Evolutionary conservation across 352 stramenopile species (phyloP).

Genomic region (Pilasporangium apinafurcum): DNA sequence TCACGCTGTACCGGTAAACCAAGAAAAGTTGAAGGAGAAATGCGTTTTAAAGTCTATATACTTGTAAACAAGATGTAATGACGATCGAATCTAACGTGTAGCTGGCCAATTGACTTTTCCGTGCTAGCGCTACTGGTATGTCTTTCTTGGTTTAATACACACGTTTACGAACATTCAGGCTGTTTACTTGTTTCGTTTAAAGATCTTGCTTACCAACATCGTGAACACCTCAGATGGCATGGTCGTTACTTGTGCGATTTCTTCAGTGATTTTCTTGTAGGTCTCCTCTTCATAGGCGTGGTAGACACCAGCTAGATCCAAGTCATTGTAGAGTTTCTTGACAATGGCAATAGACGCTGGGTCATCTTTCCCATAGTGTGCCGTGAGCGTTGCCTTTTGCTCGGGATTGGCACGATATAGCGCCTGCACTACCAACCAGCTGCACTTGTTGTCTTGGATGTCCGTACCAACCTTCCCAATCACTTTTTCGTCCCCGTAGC

Average conservation of each 20-base stretch:
- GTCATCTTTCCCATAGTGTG: conserved; percentile 90
- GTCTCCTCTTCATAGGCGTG: conserved; percentile 92
- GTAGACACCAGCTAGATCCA: conserved; percentile 88
- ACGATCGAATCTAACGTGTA: not conserved
- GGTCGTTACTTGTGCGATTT: conserved; percentile 75
- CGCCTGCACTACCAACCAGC: conserved; percentile 97
- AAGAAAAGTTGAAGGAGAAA: no score
- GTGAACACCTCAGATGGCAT: conserved; percentile 92
- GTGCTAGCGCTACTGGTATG: not conserved
- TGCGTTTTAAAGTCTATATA: no score
- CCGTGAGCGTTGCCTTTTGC: conserved; percentile 84
- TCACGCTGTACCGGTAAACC: conserved; percentile 72
- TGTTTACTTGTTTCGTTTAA: conserved; percentile 94
- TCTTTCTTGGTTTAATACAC: not conserved
- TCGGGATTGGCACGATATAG: conserved; percentile 57
- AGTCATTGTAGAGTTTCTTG: conserved; percentile 92
- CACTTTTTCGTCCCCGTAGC: conserved; percentile 91
- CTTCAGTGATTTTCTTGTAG: conserved; percentile 75
- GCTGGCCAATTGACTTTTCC: not conserved
- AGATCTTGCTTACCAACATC: conserved; percentile 94
- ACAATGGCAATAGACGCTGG: conserved; percentile 77
- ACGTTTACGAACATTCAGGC: no score
- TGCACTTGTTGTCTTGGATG: conserved; percentile 99
- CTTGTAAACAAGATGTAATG: no score
- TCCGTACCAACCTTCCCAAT: conserved; percentile 96